Base-by-base conservation (phyloP, 768 basidiomycete genomes). In the Rhodotorula diobovata region DNA sequence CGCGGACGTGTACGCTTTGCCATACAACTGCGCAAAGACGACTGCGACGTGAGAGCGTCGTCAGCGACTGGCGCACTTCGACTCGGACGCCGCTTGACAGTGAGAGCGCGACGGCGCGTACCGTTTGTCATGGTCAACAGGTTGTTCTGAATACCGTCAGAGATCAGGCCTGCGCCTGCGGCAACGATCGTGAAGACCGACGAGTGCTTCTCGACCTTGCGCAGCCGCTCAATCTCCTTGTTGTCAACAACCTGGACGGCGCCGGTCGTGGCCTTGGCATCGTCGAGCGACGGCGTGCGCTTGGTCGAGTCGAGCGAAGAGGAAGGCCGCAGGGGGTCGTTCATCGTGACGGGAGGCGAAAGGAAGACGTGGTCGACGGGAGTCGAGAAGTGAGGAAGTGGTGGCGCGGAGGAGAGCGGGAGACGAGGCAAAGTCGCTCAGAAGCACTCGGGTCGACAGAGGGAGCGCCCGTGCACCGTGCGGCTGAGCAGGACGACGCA, bases 131-230 rank as follows among this genome's bases (percentile, higher is more conserved):
- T 63, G 25, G 35, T 57, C 56, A 57, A 39, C 25, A 57, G 39
- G 67, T 74, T 70, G 51, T 70, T 74, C 50, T 70, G 68, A 77
- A 76, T 85, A 58, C 87, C 86, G 80, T 87, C 87, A 61, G 84
- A 85, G 74, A 89, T 86, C 46, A 89, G 81, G 39, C 87, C 88
- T 76, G 86, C 87, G 8, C 85, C 88, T 30, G 86, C 82, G 37
- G 87, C 86, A 48, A 83, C 80, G 76, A 89, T 88, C 16, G 87
- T 87, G 78, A 88, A 86, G 78, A 85, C 85, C 23, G 83, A 82
- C 72, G 87, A 88, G 61, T 87, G 77, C 21, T 76, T 77, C 76
- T 87, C 84, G 45, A 61, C 53, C 20, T 53, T 37, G 4, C 46
- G 59, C 6, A 73, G 43, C 25, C 39, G 41, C 2, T 30, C 43